phyloP scores from a whole-genome alignment of 345 rosid genomes.

The Psidium guajava region DNA sequence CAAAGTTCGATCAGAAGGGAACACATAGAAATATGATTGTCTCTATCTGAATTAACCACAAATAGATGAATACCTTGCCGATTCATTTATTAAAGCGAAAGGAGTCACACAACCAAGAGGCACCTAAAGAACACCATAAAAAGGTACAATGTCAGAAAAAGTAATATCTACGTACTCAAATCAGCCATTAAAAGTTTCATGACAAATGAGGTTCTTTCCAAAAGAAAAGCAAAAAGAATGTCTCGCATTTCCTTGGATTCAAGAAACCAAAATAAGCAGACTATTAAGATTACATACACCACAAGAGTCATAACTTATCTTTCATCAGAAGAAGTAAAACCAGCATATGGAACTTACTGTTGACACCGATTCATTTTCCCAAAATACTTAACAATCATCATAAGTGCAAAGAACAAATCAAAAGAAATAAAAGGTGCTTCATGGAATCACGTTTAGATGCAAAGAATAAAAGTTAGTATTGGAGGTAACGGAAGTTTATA shows the following conservation, averaged over 20 bases:
- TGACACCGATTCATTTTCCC: not conserved
- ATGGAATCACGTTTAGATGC: not conserved
- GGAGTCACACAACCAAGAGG: conserved; percentile 87
- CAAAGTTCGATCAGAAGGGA: not conserved
- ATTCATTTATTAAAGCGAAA: conserved; percentile 66
- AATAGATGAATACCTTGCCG: conserved; percentile 50
- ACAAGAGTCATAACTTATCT: not conserved
- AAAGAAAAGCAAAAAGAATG: not conserved
- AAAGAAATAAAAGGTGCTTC: not conserved
- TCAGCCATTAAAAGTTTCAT: not conserved
- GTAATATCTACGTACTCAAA: not conserved
- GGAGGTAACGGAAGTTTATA: not conserved
- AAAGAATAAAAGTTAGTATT: not conserved
- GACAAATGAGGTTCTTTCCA: not conserved
- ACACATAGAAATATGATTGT: not conserved
- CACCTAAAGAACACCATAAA: conserved; percentile 27
- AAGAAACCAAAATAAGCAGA: not conserved
- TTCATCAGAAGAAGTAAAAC: not conserved
- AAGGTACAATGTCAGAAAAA: not conserved
- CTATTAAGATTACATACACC: not conserved
- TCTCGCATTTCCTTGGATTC: not conserved
- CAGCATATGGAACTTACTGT: not conserved
- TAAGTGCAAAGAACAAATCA: not conserved
- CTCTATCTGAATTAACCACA: not conserved
- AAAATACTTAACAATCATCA: not conserved